A percentile compares a stretch with the other conserved stretches of the same genome.
phyloP scores from a whole-genome alignment of 129 eudicot genomes.

The Dittrichia graveolens region DNA sequence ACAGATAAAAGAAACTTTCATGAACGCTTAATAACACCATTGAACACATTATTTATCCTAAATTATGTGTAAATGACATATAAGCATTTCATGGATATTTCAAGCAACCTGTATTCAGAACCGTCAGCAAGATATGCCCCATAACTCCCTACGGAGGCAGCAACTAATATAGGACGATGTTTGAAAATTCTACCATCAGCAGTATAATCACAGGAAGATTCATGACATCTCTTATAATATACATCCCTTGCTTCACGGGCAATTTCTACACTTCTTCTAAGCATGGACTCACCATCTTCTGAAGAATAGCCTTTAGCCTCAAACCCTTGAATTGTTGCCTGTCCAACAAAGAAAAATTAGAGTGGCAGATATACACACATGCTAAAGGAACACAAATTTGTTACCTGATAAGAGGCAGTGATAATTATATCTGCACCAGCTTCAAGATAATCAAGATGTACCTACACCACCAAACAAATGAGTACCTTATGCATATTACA shows the following conservation, averaged over 20 bases:
- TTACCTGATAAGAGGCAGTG: conserved; percentile 91
- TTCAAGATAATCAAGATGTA: conserved; percentile 92
- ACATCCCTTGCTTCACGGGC: conserved; percentile 73
- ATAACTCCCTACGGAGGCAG: conserved; percentile 94
- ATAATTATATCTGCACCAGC: conserved; percentile 86
- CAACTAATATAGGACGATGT: conserved; percentile 68
- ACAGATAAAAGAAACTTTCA: background rate
- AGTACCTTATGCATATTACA: background rate
- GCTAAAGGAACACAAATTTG: background rate
- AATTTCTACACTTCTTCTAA: conserved; percentile 71
- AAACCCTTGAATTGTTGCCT: conserved; percentile 93
- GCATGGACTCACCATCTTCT: conserved; percentile 69
- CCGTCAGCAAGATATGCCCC: conserved; percentile 97
- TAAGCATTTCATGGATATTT: background rate
- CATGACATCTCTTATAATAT: conserved; percentile 40
- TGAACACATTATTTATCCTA: background rate
- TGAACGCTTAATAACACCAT: background rate
- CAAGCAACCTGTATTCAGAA: conserved; percentile 71
- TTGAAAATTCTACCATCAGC: conserved; percentile 32
- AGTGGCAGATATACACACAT: background rate
- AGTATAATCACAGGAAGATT: conserved; percentile 26
- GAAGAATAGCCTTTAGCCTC: conserved; percentile 77
- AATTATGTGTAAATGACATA: background rate
- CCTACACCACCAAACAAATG: conserved; percentile 45
- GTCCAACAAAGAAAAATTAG: conserved; percentile 21